Conservation (phyloP, 2,329 filamentous ascomycete genomes). For the Xylariaceae sp. region DNA sequence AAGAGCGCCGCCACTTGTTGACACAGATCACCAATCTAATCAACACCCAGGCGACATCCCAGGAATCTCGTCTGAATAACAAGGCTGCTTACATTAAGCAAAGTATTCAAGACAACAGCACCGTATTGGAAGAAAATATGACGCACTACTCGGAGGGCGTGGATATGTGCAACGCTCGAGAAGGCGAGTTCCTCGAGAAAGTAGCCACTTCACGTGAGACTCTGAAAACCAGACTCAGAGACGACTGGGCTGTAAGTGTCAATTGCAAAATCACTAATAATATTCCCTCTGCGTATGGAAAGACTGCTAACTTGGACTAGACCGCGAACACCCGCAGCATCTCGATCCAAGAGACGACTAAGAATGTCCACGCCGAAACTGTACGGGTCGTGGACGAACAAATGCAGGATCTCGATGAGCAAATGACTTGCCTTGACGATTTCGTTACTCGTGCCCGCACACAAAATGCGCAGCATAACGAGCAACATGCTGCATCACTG, state of each 20-base stretch:
- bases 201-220: constrained; percentile 68
- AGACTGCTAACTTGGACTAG: constrained; percentile 37
- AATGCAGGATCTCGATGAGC: constrained; percentile 76
- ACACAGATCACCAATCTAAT: constrained; percentile 73
- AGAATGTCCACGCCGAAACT: constrained; percentile 84
- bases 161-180: constrained; percentile 66
- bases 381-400: constrained; percentile 86
- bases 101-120: constrained; percentile 59
- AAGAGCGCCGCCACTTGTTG: constrained; percentile 69
- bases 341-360: constrained; percentile 77
- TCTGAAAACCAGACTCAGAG: constrained; percentile 75
- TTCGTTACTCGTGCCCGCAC: constrained; percentile 77
- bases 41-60: constrained; percentile 64
- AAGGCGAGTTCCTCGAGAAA: constrained; percentile 62
- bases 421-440: constrained; percentile 85
- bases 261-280: too few relatives aligned
- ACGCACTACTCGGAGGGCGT: constrained; percentile 64
- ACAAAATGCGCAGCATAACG: constrained; percentile 74
- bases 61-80: constrained; percentile 64
- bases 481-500: constrained; percentile 63
- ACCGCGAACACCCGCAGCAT: constrained; percentile 70
- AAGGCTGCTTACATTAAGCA: constrained; percentile 58
- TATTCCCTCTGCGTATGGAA: constrained; percentile 36
- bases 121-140: constrained; percentile 59
- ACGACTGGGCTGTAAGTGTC: constrained; percentile 70